These are phyloP conservation scores for Tylopilus plumbeoviolaceoides DNA, from an alignment of 768 basidiomycete genomes.

Conservation along the genomic window DNA sequence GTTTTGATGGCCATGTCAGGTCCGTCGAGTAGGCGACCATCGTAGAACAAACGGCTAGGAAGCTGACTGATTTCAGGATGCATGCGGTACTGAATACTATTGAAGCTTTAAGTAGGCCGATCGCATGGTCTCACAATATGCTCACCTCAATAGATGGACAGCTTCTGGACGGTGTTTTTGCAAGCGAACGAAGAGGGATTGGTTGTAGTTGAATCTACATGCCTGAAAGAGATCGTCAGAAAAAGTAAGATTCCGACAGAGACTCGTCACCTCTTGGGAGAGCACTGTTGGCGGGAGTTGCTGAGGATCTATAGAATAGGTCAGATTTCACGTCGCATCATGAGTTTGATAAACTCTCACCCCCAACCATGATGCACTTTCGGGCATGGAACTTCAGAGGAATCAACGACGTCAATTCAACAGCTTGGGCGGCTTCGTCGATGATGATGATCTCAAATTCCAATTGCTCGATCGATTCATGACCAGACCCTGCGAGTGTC, in stretches of 20 bases:
- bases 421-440: conserved; percentile 96
- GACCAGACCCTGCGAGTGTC: conserved; percentile 90
- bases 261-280: conserved; percentile 47
- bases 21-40: conserved; percentile 75
- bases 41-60: conserved; percentile 87
- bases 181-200: conserved; percentile 89
- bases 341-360: conserved; percentile 31
- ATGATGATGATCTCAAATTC: conserved; percentile 97
- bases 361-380: conserved; percentile 92
- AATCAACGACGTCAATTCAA: conserved; percentile 92
- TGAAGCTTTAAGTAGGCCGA: background rate
- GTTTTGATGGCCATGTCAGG: conserved; percentile 86
- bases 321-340: background rate
- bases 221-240: conserved; percentile 41
- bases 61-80: conserved; percentile 91
- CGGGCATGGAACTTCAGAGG: conserved; percentile 85
- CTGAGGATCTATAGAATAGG: conserved; percentile 57
- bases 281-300: conserved; percentile 95
- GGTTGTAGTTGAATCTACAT: conserved; percentile 71
- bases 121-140: background rate
- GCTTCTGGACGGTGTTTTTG: conserved; percentile 76
- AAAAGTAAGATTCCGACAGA: conserved; percentile 25
- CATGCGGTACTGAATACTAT: conserved; percentile 99
- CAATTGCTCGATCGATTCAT: conserved; percentile 75
- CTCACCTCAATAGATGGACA: conserved; percentile 86